Evolutionary conservation across 2,329 filamentous ascomycete genomes (phyloP), one percentile per base, ranked within the genome.

Genomic region (Arthrobotrys conoides): DNA sequence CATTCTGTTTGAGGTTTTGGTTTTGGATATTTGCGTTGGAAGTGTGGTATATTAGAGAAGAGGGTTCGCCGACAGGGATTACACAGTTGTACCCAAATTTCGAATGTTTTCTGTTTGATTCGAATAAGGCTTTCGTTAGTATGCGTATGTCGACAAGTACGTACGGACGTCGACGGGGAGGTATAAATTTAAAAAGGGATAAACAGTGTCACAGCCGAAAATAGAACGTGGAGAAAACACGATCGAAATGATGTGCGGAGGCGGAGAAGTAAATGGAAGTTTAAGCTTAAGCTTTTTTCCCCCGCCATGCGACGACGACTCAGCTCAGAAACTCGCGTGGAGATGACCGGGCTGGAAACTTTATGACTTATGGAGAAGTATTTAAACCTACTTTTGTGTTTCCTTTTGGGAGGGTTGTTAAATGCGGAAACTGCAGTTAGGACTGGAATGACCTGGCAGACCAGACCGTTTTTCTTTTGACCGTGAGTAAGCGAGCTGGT

Each of bases 1-100:
- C 81, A 81, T 81, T 69, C 27, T 30, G 3, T 49, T 77, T 33
- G 33, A 20, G 33, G 33, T n/a, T 20, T 30, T 30, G 27, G 27
- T 5, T 9, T 18, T 22, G 10, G 20, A 24, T 36, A 1, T 27
- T 27, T 61, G 57, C 5, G 57, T 61, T 36, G 51, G n/a, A 20
- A 14, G 22, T 10, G 49, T 64, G 69, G 38, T 73, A 71, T 30
- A 66, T 41, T 46, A 24, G 48, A 20, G 5, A n/a, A 18, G 33
- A 24, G 20, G 68, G 49, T 24, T 16, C 14, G 41, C 9, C 38
- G 16, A 53, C 18, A 64, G 66, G 27, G 49, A 41, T 38, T 63
- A n/a, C 8, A 12, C 4, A 8, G 33, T 8, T 36, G 46, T 48
- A 18, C n/a, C n/a, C 38, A 44, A 1, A 14, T 1, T 44, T 16